These are phyloP conservation scores for Irpex sp. DNA, from an alignment of 1,284 basidiomycete genomes.

Conservation along the genomic window DNA sequence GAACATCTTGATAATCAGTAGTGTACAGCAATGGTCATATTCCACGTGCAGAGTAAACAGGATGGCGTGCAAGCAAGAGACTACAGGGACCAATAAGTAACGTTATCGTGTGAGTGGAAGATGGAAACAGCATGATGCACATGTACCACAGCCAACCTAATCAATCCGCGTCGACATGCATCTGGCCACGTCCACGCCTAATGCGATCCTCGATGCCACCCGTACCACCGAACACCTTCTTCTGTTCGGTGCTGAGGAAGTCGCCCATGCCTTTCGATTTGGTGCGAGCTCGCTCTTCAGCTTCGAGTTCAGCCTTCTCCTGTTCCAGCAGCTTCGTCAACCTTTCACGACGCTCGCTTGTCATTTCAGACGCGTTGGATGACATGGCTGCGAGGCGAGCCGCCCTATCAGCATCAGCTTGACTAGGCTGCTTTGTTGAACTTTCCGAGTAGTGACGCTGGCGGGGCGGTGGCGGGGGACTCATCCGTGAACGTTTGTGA, in stretches of 20 bases:
- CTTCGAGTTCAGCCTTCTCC: constrained; percentile 69
- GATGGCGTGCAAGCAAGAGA: not conserved
- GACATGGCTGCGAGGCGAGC: constrained; percentile 88
- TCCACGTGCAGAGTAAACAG: not conserved
- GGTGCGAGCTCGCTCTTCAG: constrained; percentile 55
- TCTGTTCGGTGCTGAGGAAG: constrained; percentile 72
- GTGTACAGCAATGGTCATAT: not conserved
- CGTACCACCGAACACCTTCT: constrained; percentile 71
- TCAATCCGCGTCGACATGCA: constrained; percentile 29
- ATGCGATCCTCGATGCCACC: constrained; percentile 79
- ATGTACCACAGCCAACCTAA: not conserved
- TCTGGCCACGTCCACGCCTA: constrained; percentile 48
- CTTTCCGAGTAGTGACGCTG: constrained; percentile 20
- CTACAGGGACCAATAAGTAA: not conserved
- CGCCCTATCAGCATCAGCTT: constrained; percentile 55
- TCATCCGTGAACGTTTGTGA: constrained; percentile 40
- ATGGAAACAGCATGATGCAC: not conserved
- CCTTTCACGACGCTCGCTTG: constrained; percentile 64
- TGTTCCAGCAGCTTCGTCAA: constrained; percentile 59
- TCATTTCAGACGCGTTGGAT: constrained; percentile 62
- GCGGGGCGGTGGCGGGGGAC: constrained; percentile 32
- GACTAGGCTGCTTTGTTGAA: constrained; percentile 19
- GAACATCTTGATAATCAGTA: not conserved
- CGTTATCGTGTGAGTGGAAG: not conserved
- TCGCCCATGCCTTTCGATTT: constrained; percentile 70